phyloP scores from a whole-genome alignment of 2,329 filamentous ascomycete genomes.

The Chrysosporium queenslandicum region DNA sequence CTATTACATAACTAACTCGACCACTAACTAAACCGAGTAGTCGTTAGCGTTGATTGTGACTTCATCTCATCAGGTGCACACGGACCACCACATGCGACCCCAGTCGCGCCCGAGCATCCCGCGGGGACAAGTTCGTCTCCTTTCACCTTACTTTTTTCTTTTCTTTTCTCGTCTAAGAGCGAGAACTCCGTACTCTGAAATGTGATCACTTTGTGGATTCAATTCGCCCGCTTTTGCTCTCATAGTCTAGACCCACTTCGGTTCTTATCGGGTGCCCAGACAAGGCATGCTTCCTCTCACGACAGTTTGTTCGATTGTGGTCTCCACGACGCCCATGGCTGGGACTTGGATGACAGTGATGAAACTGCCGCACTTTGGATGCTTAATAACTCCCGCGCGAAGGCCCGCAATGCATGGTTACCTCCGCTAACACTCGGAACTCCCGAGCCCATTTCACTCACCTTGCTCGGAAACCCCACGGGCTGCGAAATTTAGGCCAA shows the following conservation, averaged over 20 bases:
- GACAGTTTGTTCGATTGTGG: background rate
- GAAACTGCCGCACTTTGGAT: background rate
- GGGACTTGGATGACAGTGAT: background rate
- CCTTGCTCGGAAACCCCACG: background rate
- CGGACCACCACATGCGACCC: background rate
- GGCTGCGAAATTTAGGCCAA: background rate
- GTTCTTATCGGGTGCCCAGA: constrained; percentile 7
- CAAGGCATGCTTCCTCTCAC: background rate
- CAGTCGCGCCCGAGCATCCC: background rate
- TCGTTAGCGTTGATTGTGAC: background rate
- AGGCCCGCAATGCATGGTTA: background rate
- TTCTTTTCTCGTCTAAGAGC: too few relatives aligned
- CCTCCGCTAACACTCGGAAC: background rate
- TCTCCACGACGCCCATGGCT: background rate
- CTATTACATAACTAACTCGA: too few relatives aligned
- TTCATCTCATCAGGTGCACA: background rate
- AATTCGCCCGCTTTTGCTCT: too few relatives aligned
- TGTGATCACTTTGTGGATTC: background rate
- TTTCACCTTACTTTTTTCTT: too few relatives aligned
- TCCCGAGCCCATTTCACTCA: background rate
- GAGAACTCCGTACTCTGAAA: too few relatives aligned
- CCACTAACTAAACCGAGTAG: too few relatives aligned
- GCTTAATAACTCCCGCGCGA: background rate
- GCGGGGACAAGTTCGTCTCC: background rate
- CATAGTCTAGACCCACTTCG: constrained; percentile 6